Conservation (phyloP, 257 asterid species). For the Craterostigma plantagineum region DNA sequence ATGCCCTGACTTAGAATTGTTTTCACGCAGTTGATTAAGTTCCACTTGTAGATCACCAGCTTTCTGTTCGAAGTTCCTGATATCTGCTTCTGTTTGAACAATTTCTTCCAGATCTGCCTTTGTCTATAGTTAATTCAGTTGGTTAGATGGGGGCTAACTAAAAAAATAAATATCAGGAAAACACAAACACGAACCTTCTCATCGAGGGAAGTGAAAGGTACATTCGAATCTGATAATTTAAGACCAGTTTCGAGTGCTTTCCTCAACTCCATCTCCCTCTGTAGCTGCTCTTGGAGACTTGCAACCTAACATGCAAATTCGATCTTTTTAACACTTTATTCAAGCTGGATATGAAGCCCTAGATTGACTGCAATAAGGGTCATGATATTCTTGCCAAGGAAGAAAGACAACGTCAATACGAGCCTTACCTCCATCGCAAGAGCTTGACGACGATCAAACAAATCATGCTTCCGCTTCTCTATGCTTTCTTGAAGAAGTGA, state of each 20-base stretch:
- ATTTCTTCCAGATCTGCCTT: conserved; percentile 53
- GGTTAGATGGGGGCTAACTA: too few species aligned
- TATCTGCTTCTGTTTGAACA: conserved; percentile 45
- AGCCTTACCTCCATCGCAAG: conserved; percentile 74
- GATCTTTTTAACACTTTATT: background rate
- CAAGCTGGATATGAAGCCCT: background rate
- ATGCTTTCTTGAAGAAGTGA: conserved; percentile 40
- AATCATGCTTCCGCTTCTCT: conserved; percentile 45
- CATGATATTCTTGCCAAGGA: too few species aligned
- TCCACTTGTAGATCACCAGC: conserved; percentile 56
- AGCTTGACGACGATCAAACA: conserved; percentile 52
- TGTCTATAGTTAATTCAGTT: conserved; percentile 18
- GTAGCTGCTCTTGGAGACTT: conserved; percentile 53
- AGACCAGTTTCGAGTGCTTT: conserved; percentile 55
- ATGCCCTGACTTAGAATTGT: conserved; percentile 27
- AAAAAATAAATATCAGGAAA: too few species aligned
- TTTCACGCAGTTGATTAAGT: conserved; percentile 46
- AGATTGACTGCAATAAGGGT: too few species aligned
- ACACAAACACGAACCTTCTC: conserved; percentile 34
- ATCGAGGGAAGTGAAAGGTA: conserved; percentile 28
- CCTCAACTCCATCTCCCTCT: conserved; percentile 62
- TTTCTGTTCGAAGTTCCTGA: conserved; percentile 34
- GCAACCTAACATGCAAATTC: conserved; percentile 37
- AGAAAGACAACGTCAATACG: background rate
- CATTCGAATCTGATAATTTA: conserved; percentile 26